phyloP scores from a whole-genome alignment of 192 early-diverging fungal genomes.

The Pilaira anomala region DNA sequence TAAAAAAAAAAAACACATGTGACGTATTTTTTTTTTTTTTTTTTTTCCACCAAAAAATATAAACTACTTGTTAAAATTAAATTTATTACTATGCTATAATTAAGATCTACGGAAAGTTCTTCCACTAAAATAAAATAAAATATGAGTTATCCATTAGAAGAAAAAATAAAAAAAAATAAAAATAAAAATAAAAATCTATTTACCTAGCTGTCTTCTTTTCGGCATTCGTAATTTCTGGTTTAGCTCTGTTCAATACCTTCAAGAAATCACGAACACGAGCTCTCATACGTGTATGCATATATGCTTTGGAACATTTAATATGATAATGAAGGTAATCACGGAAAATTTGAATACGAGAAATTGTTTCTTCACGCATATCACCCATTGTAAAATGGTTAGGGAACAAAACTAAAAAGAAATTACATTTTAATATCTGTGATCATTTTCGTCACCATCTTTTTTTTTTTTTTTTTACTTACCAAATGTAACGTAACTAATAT shows the following conservation, averaged over 20 bases:
- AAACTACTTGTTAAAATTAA: too few species aligned
- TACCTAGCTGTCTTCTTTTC: conserved; percentile 77
- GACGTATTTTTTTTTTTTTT: too few species aligned
- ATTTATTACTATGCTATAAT: neutral
- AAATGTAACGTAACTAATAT: conserved; percentile 94
- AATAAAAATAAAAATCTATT: neutral
- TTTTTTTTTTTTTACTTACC: conserved; percentile 44
- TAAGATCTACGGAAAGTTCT: conserved; percentile 34
- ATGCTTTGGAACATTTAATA: conserved; percentile 98
- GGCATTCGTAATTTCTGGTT: conserved; percentile 76
- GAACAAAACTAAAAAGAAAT: conserved; percentile 72
- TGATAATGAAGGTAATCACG: conserved; percentile 99
- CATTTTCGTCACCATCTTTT: too few species aligned
- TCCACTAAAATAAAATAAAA: conserved; percentile 25
- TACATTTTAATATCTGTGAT: neutral
- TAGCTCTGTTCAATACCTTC: conserved; percentile 98
- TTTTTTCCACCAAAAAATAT: too few species aligned
- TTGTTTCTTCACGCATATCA: conserved; percentile 81
- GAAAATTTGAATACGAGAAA: conserved; percentile 96
- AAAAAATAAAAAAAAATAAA: neutral
- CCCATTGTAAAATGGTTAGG: conserved; percentile 79
- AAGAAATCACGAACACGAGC: conserved; percentile 92
- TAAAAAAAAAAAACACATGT: neutral
- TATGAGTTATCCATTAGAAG: neutral
- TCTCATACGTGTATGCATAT: conserved; percentile 98